A percentile compares a stretch with the other conserved stretches of the same genome.
phyloP scores from a whole-genome alignment of 495 filamentous ascomycete species.

The Neurospora sp. region DNA sequence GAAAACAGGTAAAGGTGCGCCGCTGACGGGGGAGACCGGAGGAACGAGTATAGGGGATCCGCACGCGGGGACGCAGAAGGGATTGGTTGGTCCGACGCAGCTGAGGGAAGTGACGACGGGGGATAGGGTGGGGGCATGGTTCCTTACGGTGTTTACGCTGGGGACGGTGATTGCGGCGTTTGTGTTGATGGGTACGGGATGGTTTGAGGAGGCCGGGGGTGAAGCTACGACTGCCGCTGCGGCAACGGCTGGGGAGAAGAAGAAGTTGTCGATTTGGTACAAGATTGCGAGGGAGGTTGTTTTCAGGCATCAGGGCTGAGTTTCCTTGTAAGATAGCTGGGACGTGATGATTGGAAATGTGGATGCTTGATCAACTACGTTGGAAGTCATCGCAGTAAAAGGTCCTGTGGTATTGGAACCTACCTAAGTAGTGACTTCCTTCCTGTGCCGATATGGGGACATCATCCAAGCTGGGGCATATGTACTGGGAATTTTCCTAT shows the following conservation, averaged over 20 bases:
- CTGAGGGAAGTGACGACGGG: conserved; percentile 34
- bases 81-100: conserved; percentile 11
- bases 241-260: not conserved
- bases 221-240: not conserved
- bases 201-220: not conserved
- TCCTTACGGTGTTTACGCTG: conserved; percentile 40
- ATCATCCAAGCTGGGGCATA: not conserved
- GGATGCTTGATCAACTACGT: not conserved
- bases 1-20: not conserved
- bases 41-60: conserved; percentile 53
- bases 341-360: not conserved
- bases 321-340: no score
- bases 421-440: not conserved
- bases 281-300: not conserved
- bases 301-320: not conserved
- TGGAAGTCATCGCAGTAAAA: not conserved
- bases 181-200: conserved; percentile 17
- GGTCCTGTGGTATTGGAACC: not conserved
- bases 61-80: conserved; percentile 35
- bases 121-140: conserved; percentile 47
- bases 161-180: conserved; percentile 15
- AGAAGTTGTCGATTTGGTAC: not conserved
- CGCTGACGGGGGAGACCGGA: conserved; percentile 23
- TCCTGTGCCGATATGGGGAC: not conserved
- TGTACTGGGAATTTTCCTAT: not conserved